Evolutionary conservation across 305 asterid genomes (phyloP).

Genomic region (Caryopteris hybrid): DNA sequence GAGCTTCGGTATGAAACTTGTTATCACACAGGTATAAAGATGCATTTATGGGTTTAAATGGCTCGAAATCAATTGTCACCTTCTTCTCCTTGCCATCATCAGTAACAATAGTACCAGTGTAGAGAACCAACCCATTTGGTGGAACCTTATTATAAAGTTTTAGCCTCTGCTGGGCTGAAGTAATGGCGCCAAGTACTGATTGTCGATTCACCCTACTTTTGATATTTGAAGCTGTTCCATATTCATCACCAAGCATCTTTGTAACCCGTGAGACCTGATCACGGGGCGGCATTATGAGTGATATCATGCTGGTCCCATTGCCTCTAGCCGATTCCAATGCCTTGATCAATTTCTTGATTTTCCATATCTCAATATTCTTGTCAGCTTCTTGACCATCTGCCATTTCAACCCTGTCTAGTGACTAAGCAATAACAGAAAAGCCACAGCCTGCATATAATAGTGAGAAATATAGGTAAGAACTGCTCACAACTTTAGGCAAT

Average conservation of each 20-base stretch:
- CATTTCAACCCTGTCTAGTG: slow-evolving; percentile 11
- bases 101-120: slow-evolving; percentile 39
- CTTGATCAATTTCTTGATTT: slow-evolving; percentile 37
- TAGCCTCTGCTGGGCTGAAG: slow-evolving; percentile 41
- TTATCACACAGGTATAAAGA: slow-evolving; percentile 38
- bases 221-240: slow-evolving; percentile 38
- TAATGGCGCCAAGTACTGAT: slow-evolving; percentile 39
- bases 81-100: slow-evolving; percentile 43
- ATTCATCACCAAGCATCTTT: slow-evolving; percentile 42
- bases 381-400: slow-evolving; percentile 32
- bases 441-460: slow-evolving; percentile 8
- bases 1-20: slow-evolving; percentile 38
- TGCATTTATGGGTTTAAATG: slow-evolving; percentile 37
- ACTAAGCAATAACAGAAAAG: background rate
- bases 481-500: background rate
- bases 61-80: slow-evolving; percentile 39
- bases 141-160: slow-evolving; percentile 40
- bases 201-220: slow-evolving; percentile 41
- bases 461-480: background rate
- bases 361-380: slow-evolving; percentile 37
- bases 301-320: slow-evolving; percentile 41
- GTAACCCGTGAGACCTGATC: slow-evolving; percentile 40
- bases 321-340: slow-evolving; percentile 40
- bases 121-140: slow-evolving; percentile 35
- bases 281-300: slow-evolving; percentile 39